Base-by-base conservation (phyloP, 2,329 filamentous ascomycete genomes). In the Amesomyces nigricolor region DNA sequence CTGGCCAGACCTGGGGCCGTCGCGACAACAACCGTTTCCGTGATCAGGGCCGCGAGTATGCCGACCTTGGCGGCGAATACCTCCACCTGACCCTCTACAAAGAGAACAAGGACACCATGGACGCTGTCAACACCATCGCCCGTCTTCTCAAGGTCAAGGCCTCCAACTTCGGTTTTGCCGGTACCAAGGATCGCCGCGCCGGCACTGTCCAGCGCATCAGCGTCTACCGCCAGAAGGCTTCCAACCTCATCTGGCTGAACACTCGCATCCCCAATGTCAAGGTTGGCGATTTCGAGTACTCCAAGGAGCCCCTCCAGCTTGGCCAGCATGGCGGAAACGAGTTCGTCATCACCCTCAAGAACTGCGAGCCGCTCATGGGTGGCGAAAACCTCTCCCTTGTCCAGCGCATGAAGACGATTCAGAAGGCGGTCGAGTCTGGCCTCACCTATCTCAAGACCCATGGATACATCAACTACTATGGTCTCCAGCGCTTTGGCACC, bases 391-490 rank as follows among this genome's bases (percentile, higher is more conserved):
- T 73, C 49, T 70, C 79, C 38, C 75, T 84, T 9, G 76, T 77
- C 54, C 70, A 77, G 13, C 77, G 67, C 53, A 69, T 72, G 61
- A 71, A 68, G 63, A 71, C 68, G 65, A 73, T 69, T 51, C 71
- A 74, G 67, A 67, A 75, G 5, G 73, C 81, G 32, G 75, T 89
- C 59, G 67, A 78, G 58, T 66, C 76, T 58, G 78, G 89, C 1
- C 74, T 96, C 49, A 74, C 79, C 42, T 82, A 86, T 60, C 82
- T 97, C 62, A 76, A 79, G 53, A 73, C 83, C 43, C 80, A 86
- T 44, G 94, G 94, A 2, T 99, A 95, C 76, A 85, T 99, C 72
- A 99, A 99, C 72, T 99, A 97, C 74, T 99, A 91, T 67, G 94
- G 94, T 8, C 83, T 97, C n/a, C 94, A 99, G 72, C 85, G 94